phyloP scores from a whole-genome alignment of 768 basidiomycete genomes.

The Clitopilus passeckerianus region DNA sequence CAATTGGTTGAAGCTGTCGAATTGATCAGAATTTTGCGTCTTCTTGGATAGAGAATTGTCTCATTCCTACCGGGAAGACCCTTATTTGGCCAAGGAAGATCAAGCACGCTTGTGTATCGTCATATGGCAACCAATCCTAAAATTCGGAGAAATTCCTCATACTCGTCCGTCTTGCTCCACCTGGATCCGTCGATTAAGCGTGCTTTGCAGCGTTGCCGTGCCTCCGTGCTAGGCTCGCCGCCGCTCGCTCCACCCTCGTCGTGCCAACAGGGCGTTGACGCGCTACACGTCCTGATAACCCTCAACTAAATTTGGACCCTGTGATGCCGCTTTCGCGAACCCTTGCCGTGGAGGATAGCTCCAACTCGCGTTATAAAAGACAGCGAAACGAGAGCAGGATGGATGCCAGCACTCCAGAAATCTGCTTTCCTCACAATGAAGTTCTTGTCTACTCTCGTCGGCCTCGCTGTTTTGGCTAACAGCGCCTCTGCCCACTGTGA shows the following conservation, averaged over 20 bases:
- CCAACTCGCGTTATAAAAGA: background rate
- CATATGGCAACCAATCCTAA: background rate
- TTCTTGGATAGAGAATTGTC: background rate
- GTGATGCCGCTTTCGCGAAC: background rate
- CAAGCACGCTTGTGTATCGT: background rate
- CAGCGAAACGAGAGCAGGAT: background rate
- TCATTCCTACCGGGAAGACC: background rate
- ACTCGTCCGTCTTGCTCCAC: background rate
- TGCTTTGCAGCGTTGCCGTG: background rate
- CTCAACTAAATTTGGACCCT: background rate
- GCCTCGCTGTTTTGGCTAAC: slow-evolving; percentile 14
- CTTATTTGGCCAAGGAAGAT: background rate
- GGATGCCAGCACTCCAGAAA: background rate
- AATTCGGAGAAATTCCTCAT: background rate
- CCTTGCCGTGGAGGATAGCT: background rate
- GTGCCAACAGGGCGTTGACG: background rate
- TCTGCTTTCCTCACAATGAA: slow-evolving; percentile 6
- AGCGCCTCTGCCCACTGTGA: slow-evolving; percentile 22
- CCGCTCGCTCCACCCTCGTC: background rate
- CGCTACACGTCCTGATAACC: background rate
- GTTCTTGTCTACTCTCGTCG: slow-evolving; percentile 13
- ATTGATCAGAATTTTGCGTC: background rate
- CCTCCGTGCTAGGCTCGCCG: background rate
- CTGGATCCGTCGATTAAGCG: background rate
- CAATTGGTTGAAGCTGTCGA: no score